Base-by-base conservation (phyloP, 176 grass and related monocot species). In the Musa schizocarpa region DNA sequence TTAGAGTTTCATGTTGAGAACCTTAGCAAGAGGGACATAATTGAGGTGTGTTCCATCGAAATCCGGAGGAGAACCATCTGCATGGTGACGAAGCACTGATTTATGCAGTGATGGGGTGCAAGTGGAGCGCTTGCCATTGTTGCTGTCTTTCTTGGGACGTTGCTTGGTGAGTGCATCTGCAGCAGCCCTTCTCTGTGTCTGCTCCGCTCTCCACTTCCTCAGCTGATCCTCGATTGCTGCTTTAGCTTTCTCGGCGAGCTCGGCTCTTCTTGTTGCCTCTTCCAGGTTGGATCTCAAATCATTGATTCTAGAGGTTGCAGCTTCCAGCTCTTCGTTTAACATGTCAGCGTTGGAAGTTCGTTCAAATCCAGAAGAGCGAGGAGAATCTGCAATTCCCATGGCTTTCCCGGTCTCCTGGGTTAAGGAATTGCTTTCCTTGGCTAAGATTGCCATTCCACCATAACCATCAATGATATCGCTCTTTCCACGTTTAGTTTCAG, bases 181-280 rank as follows among this genome's bases (percentile, higher is more conserved):
- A 24, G 17, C 26, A 64, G 34, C 50, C 16, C 54, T 65, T 23
- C 65, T 17, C 9, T 76, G 48, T 61, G 57, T 52, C 83, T 81
- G 82, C 77, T 13, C 24, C 53, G 71, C n/a, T 20, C 80, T 81
- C 78, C 82, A 81, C 25, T 83, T 76, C 83, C 61, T 61, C 26
- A 88, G 78, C 68, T 83, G 77, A 54, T 79, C 75, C 62, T 88
- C 85, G 52, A 92, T 66, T 79, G 83, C 85, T 54, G 74, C 77
- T 72, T 87, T 88, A 24, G 83, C 83, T 68, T 88, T 79, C 85
- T 92, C 89, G 1, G 89, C 89, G 34, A 83, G 58, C 65, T 83
- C 89, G 3, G 80, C 77, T 62, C 83, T 76, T 54, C 77, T 85
- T 73, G 75, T 5, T 79, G 80, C 80, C 63, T 83, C 80, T 62